These are phyloP conservation scores for Curvularia sp. DNA, from an alignment of 2,329 filamentous ascomycete genomes.

Conservation along the genomic window DNA sequence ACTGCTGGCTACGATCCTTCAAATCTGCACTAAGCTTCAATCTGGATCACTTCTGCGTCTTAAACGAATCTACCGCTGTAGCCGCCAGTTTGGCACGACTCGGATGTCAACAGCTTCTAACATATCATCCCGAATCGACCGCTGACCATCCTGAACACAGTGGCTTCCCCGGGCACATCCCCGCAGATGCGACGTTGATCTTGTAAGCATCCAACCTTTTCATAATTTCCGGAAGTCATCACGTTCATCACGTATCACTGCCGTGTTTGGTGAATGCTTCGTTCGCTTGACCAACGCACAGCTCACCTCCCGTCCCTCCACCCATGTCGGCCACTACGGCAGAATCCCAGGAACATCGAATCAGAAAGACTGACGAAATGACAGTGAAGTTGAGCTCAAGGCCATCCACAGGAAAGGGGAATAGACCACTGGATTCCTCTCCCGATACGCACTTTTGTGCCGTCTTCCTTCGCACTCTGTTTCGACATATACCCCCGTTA, in stretches of 20 bases:
- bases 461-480: constrained; percentile 3
- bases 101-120: constrained; percentile 8
- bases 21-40: not conserved
- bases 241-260: not conserved
- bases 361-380: constrained; percentile 20
- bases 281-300: constrained; percentile 17
- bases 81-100: constrained; percentile 7
- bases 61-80: constrained; percentile 5
- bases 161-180: constrained; percentile 81
- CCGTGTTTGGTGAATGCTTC: constrained; percentile 3
- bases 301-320: constrained; percentile 9
- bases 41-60: constrained; percentile 1
- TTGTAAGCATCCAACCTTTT: constrained; percentile 69
- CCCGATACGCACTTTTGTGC: constrained; percentile 7
- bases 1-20: not conserved
- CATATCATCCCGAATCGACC: not conserved
- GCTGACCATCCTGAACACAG: constrained; percentile 54
- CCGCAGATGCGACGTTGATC: constrained; percentile 75
- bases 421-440: constrained; percentile 29
- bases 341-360: constrained; percentile 1
- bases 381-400: constrained; percentile 73
- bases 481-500: constrained; percentile 19
- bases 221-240: constrained; percentile 6
- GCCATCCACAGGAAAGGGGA: constrained; percentile 63
- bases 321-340: not conserved